Evolutionary conservation across 345 rosid genomes (phyloP), one percentile per base, ranked within the genome.

Genomic region (Populus ilicifolia): DNA sequence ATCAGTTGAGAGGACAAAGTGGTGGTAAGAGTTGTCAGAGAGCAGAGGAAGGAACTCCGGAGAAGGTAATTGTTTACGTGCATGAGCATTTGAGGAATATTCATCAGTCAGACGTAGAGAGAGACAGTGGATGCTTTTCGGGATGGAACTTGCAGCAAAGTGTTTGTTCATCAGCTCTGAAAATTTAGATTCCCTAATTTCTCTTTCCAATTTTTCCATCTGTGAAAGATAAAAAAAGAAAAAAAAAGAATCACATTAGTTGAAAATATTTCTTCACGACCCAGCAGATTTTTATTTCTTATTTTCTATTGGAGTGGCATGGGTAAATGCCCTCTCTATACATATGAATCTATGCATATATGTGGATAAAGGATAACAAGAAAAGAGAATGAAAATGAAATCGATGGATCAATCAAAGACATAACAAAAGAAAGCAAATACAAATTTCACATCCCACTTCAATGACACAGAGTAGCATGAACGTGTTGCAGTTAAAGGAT

Each of bases 1-100:
- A 83, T 96, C 99, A 11, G 99, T 94, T 66, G 99, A 77, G 80
- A 96, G 82, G 72, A 94, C 77, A 65, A 89, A 96, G 85, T 94
- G 99, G 88, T 91, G 92, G 85, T 83, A 89, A 73, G 94, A 91
- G 80, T 90, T 96, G 81, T 96, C 92, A 64, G 98, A 90, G 61
- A 96, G 97, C 80, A 94, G 74, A 76, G 98, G 99, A 80, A 96
- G 99, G 56, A 91, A 84, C 87, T 96, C 99, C n/a, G 98, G 98
- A 70, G 98, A 91, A 85, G 99, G 99, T 67, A 96, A 87, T 69
- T 96, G 98, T 85, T 89, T 89, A 71, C 99, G 98, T 72, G 99
- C 99, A 62, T 89, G 96, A 80, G 99, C 98, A 85, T 96, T 96
- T 61, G 98, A 94, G 75, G 99, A 94, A 86, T 96, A 96, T 83